Base-by-base conservation (phyloP, 139 green algal genomes). In the Axilococcus clingmanii region DNA sequence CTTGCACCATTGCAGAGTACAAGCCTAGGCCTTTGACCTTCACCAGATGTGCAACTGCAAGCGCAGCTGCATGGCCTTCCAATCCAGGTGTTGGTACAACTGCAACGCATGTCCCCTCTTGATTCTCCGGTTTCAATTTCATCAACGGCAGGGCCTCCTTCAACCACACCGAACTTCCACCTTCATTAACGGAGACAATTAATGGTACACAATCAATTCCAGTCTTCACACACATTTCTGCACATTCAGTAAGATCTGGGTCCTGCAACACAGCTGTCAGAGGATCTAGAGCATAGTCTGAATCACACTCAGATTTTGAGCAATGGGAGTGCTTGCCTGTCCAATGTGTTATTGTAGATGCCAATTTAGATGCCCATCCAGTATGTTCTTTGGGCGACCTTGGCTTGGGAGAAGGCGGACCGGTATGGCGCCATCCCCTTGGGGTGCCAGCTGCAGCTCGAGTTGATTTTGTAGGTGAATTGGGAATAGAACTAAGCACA, bases 1-100 rank as follows among this genome's bases (percentile, higher is more conserved):
- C 59, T 1, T 24, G 36, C 14, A 66, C 37, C 34, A 71, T 57
- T 6, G 65, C 65, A 7, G 50, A 35, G 38, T 66, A 49, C 32
- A 54, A 3, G 24, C 35, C 45, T 24, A 36, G 0, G 16, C 29
- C 16, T 7, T 37, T 14, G 23, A 57, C 27, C 28, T 17, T 40
- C 51, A 65, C 53, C n/a, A 59, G 20, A 31, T 47, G 31, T 5
- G 65, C 65, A 28, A 65, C 53, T 15, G 52, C 52, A 19, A 38
- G 30, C 51, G 57, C 25, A 14, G 65, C 65, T 29, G 29, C 52
- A 32, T 57, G 48, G 1, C 48, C 44, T 19, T 74, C 65, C 7
- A 43, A 58, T 19, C 65, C 65, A 1, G 57, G 33, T 29, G 59
- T 34, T 6, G 64, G 42, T 6, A 51, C 64, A 24, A 73, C 16